These are phyloP conservation scores for Limnanthes douglasii DNA, from an alignment of 345 rosid genomes.

Conservation along the genomic window DNA sequence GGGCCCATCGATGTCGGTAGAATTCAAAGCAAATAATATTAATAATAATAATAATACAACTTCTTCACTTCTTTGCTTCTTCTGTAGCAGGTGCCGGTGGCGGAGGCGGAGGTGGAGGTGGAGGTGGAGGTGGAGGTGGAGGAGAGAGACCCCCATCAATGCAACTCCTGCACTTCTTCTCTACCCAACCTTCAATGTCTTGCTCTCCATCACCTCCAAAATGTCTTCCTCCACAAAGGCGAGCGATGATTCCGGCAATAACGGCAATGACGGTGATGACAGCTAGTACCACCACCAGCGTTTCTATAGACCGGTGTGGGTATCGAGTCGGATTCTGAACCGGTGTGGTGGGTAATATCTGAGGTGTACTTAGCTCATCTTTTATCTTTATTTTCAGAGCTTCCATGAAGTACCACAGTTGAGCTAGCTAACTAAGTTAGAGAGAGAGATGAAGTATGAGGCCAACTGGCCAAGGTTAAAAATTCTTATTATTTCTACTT, in stretches of 20 bases:
- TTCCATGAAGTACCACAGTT: constrained; percentile 13
- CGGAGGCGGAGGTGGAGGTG: constrained; percentile 19
- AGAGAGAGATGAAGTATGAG: too few relatives aligned
- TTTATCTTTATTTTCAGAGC: constrained; percentile 9
- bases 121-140: constrained; percentile 13
- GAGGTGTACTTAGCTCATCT: constrained; percentile 24
- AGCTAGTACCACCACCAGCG: constrained; percentile 73
- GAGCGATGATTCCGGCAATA: constrained; percentile 57
- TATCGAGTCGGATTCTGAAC: constrained; percentile 15
- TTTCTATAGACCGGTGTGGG: constrained; percentile 46
- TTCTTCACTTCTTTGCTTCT: constrained; percentile 32
- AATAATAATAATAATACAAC: constrained; percentile 2
- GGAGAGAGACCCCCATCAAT: constrained; percentile 64
- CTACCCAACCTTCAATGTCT: constrained; percentile 89
- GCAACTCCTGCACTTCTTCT: constrained; percentile 66
- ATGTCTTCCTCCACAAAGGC: constrained; percentile 66
- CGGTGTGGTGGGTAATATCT: too few relatives aligned
- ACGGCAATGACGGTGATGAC: constrained; percentile 57
- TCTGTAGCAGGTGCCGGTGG: constrained; percentile 12
- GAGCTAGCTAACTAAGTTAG: too few relatives aligned
- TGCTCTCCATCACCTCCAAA: constrained; percentile 48
- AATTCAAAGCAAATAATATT: background rate
- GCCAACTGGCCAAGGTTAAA: too few relatives aligned
- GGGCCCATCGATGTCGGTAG: too few relatives aligned
- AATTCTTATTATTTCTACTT: too few relatives aligned